These are phyloP conservation scores for Umbelopsis sp. DNA, from an alignment of 192 early-diverging fungal species.

Conservation along the genomic window DNA sequence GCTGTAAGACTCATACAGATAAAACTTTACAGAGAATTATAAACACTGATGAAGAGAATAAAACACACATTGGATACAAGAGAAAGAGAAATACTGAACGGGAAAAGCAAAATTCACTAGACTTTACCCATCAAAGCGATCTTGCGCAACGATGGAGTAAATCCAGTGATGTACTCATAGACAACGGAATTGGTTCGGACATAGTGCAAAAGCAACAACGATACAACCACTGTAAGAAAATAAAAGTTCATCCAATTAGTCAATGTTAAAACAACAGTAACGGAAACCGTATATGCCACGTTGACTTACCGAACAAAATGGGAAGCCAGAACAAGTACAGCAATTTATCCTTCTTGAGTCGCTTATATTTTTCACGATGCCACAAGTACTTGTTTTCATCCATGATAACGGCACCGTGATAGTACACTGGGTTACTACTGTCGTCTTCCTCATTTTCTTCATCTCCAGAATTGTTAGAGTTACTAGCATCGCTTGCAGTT, in stretches of 20 bases:
- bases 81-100: not conserved
- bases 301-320: constrained; percentile 36
- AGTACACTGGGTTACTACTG: not conserved
- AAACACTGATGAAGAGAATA: not conserved
- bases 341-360: constrained; percentile 54
- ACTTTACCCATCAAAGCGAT: not conserved
- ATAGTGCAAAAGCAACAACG: constrained; percentile 6
- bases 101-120: not conserved
- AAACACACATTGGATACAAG: not conserved
- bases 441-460: not conserved
- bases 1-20: not conserved
- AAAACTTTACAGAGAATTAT: constrained; percentile 21
- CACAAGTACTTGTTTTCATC: constrained; percentile 25
- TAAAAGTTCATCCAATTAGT: not conserved
- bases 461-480: not conserved
- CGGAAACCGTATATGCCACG: not conserved
- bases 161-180: constrained; percentile 7
- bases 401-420: constrained; percentile 6
- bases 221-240: constrained; percentile 6
- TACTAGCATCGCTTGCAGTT: too few relatives aligned
- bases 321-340: constrained; percentile 59
- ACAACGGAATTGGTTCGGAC: constrained; percentile 6
- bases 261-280: not conserved
- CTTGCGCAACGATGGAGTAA: constrained; percentile 6
- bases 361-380: constrained; percentile 26